These are phyloP conservation scores for Ophiostoma populinum DNA, from an alignment of 2,329 filamentous ascomycete species.

Conservation along the genomic window DNA sequence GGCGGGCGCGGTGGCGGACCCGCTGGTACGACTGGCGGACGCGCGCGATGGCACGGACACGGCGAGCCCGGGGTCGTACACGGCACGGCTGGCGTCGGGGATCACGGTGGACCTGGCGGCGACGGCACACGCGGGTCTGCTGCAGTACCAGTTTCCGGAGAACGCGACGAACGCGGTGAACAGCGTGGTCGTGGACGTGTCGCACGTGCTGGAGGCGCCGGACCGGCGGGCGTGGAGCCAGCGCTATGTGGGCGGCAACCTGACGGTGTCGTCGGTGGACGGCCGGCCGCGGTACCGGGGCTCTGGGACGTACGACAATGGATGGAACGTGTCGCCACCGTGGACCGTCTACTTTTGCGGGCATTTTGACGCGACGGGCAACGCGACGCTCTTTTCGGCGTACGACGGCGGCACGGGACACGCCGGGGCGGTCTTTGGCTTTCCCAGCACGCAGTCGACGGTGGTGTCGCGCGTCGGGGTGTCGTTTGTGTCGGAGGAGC, in stretches of 20 bases:
- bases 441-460: too few relatives aligned
- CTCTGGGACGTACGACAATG: constrained; percentile 44
- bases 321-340: constrained; percentile 45
- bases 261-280: too few relatives aligned
- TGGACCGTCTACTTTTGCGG: constrained; percentile 51
- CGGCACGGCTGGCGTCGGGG: constrained; percentile 34
- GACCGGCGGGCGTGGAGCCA: too few relatives aligned
- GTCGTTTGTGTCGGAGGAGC: too few relatives aligned
- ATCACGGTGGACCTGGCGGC: constrained; percentile 41
- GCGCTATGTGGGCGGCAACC: too few relatives aligned
- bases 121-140: constrained; percentile 30
- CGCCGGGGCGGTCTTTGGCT: too few relatives aligned
- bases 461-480: too few relatives aligned
- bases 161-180: too few relatives aligned
- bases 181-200: too few relatives aligned
- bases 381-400: constrained; percentile 19
- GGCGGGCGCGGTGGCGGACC: constrained; percentile 16
- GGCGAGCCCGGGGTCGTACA: constrained; percentile 44
- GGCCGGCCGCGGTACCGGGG: constrained; percentile 36
- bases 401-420: constrained; percentile 16
- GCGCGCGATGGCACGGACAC: constrained; percentile 23
- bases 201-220: too few relatives aligned
- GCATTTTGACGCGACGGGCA: constrained; percentile 27
- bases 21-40: constrained; percentile 33
- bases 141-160: too few relatives aligned